Percentiles rank a stretch among this genome's conserved stretches.
phyloP scores from a whole-genome alignment of 2,329 filamentous ascomycete species.

The Lecanicillium sp. region DNA sequence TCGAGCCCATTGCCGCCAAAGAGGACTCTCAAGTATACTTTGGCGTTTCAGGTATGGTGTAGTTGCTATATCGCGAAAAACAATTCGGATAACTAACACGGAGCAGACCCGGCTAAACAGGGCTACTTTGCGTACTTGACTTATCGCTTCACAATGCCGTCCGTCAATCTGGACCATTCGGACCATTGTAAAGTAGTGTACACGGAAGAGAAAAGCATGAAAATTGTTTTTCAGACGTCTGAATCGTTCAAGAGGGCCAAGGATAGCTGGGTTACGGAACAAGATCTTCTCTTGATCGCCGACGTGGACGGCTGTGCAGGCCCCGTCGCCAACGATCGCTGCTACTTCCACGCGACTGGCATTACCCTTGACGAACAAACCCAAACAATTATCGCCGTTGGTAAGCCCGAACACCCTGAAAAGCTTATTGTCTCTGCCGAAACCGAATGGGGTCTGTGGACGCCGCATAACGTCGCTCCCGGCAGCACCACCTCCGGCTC shows the following conservation, averaged over 20 bases:
- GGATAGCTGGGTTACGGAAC: constrained; percentile 18
- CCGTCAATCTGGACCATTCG: constrained; percentile 26
- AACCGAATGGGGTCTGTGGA: constrained; percentile 24
- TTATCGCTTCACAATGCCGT: constrained; percentile 23
- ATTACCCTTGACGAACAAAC: constrained; percentile 16
- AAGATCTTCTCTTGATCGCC: constrained; percentile 23
- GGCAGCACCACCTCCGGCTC: constrained; percentile 10
- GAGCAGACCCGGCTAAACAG: constrained; percentile 18
- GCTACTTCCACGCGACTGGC: constrained; percentile 24
- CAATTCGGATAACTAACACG: background rate
- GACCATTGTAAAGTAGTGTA: constrained; percentile 18
- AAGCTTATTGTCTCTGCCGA: constrained; percentile 19
- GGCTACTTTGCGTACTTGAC: constrained; percentile 23
- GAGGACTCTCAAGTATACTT: constrained; percentile 22
- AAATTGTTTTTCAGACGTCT: constrained; percentile 16
- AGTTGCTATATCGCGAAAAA: background rate
- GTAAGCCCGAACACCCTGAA: constrained; percentile 19
- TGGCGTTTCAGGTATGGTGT: constrained; percentile 16
- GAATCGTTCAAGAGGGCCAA: constrained; percentile 21
- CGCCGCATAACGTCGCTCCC: background rate
- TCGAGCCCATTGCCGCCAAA: constrained; percentile 20
- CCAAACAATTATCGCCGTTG: constrained; percentile 17
- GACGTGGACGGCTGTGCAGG: constrained; percentile 22
- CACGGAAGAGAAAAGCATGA: constrained; percentile 4
- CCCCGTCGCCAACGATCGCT: constrained; percentile 22